Percentiles rank a stretch among this genome's conserved stretches.
Conservation (phyloP, 768 basidiomycete species). For the Thelephora ganbajun region DNA sequence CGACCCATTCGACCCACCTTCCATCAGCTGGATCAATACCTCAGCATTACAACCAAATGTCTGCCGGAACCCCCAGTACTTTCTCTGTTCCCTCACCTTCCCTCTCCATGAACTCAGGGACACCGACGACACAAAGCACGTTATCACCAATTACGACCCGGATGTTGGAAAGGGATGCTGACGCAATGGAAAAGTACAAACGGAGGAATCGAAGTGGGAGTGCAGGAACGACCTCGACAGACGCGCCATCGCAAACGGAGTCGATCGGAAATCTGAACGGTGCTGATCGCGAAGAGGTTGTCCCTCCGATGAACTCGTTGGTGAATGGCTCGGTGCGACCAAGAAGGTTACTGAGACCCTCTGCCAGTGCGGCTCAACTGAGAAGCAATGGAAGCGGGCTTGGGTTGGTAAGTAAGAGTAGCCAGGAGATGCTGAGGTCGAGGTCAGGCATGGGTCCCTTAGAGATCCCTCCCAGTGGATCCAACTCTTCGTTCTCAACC, state of each 20-base stretch:
- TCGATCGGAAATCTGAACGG: constrained; percentile 34
- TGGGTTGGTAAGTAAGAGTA: constrained; percentile 16
- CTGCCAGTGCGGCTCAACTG: constrained; percentile 66
- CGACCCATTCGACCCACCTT: constrained; percentile 12
- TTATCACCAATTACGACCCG: constrained; percentile 70
- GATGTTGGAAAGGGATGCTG: constrained; percentile 73
- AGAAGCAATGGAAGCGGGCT: constrained; percentile 32
- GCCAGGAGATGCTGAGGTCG: constrained; percentile 30
- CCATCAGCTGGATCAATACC: constrained; percentile 49
- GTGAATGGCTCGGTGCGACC: constrained; percentile 43
- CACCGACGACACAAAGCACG: constrained; percentile 27
- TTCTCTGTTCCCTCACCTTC: constrained; percentile 25
- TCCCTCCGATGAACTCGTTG: constrained; percentile 24
- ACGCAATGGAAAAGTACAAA: constrained; percentile 80
- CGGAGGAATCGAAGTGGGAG: constrained; percentile 74
- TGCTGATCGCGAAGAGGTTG: constrained; percentile 27
- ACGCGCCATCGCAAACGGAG: constrained; percentile 52
- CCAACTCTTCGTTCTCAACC: constrained; percentile 15
- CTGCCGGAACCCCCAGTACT: constrained; percentile 23
- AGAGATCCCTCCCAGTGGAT: constrained; percentile 22
- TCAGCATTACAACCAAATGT: constrained; percentile 32
- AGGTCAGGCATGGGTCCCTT: constrained; percentile 60
- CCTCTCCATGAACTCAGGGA: constrained; percentile 22
- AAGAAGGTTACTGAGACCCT: constrained; percentile 48
- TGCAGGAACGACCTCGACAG: constrained; percentile 57